These are phyloP conservation scores for Pythium aristosporum DNA, from an alignment of 352 stramenopile genomes.

Conservation along the genomic window DNA sequence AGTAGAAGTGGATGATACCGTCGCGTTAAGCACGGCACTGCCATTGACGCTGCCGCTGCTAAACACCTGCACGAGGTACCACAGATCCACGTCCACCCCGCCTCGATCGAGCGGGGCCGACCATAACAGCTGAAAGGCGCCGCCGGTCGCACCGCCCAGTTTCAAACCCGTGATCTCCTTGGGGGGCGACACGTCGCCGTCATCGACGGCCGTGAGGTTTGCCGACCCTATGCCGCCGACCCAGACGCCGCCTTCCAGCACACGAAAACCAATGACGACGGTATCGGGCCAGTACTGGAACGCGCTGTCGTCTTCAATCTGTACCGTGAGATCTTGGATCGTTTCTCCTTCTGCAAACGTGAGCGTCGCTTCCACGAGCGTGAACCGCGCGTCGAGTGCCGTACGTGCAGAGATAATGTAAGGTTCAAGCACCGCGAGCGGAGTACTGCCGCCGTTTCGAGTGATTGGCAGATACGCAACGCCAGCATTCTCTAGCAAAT, in stretches of 20 bases:
- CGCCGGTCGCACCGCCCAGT: slow-evolving; percentile 33
- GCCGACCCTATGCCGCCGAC: slow-evolving; percentile 18
- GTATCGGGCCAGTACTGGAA: slow-evolving; percentile 47
- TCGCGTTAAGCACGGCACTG: slow-evolving; percentile 16
- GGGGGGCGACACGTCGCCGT: slow-evolving; percentile 52
- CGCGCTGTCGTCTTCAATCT: slow-evolving; percentile 36
- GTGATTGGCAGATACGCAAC: slow-evolving; percentile 29
- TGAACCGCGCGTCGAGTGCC: slow-evolving; percentile 33
- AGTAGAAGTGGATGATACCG: slow-evolving; percentile 3
- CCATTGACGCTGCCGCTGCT: slow-evolving; percentile 1
- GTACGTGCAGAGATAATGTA: slow-evolving; percentile 22
- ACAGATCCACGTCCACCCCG: slow-evolving; percentile 25
- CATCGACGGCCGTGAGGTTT: slow-evolving; percentile 46
- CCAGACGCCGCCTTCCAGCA: slow-evolving; percentile 36
- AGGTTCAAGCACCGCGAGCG: slow-evolving; percentile 30
- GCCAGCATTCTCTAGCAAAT: slow-evolving; percentile 36
- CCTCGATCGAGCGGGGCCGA: slow-evolving; percentile 40
- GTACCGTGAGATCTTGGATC: slow-evolving; percentile 26
- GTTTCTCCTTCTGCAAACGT: slow-evolving; percentile 34
- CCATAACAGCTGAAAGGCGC: slow-evolving; percentile 45
- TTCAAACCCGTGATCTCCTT: slow-evolving; percentile 39
- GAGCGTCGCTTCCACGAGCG: slow-evolving; percentile 30
- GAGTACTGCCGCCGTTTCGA: slow-evolving; percentile 30
- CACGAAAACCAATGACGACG: slow-evolving; percentile 38
- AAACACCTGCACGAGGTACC: slow-evolving; percentile 33